Evolutionary conservation across 2,329 filamentous ascomycete genomes (phyloP), one percentile per base, ranked within the genome.

Genomic region (Lasiodiplodia theobromae): DNA sequence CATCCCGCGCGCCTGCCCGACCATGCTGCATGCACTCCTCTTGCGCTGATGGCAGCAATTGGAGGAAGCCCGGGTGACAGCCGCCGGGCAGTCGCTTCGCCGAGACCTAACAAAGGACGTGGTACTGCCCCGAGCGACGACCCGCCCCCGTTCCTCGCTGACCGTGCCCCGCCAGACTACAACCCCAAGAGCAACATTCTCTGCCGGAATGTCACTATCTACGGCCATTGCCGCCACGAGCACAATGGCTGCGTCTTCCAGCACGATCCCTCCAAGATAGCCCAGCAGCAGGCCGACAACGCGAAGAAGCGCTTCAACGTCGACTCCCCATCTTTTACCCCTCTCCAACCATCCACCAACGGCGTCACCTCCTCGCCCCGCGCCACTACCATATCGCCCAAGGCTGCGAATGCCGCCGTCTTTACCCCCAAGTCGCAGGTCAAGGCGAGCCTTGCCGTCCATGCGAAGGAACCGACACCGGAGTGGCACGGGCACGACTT

Each of bases 261-360:
- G 77, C 94, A 97, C 81, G 92, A 96, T 73, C 88, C 89, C 69
- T 86, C 88, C 73, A 93, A 90, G 80, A 82, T 84, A 71, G 83
- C 82, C 77, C 71, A 72, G 44, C 75, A 76, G 69, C 84, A 85
- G 75, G 75, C 80, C 76, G 87, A 89, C 68, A 82, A 78, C 69
- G 72, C 73, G 40, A 93, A 93, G 80, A 96, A 94, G 80, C 85
- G 91, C 34, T 86, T 99, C 73, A 99, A 97, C 79, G 96, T 97
- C 76, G 96, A 98, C 76, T 98, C 96, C 10, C 95, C 96, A 14
- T 93, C 95, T 58, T 99, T 99, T 79, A 97, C 93, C 0, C 95
- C 95, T 47, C 82, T 87, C 52, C 81, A 84, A 69, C 78, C 85
- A 14, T 82, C 80, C 69, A 80, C 82, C 34, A 83, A 84, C 74